Conservation (phyloP, 2,329 filamentous ascomycete species). For the Penicillium sp. region DNA sequence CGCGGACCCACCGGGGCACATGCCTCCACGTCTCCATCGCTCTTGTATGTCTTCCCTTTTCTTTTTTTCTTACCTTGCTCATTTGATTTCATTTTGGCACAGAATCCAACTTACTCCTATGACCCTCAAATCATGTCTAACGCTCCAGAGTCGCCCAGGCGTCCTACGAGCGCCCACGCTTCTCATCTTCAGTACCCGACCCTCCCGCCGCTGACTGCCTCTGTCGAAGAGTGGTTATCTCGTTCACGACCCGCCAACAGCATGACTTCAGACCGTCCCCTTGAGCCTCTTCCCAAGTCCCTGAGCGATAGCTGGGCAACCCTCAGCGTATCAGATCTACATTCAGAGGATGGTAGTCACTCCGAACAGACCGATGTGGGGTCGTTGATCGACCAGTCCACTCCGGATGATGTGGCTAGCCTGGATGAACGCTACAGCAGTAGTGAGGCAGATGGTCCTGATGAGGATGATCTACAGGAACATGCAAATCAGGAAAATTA, state of each 20-base stretch:
- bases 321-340: slow-evolving; percentile 43
- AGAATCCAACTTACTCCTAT: neutral
- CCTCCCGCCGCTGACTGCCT: slow-evolving; percentile 38
- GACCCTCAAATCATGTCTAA: slow-evolving; percentile 35
- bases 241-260: slow-evolving; percentile 41
- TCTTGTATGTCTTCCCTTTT: slow-evolving; percentile 13
- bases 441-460: slow-evolving; percentile 36
- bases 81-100: slow-evolving; percentile 3
- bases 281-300: slow-evolving; percentile 29
- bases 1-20: slow-evolving; percentile 23
- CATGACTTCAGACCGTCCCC: slow-evolving; percentile 39
- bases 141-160: slow-evolving; percentile 34
- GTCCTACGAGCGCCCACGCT: slow-evolving; percentile 25
- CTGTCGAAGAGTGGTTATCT: slow-evolving; percentile 44
- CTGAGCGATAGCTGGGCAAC: slow-evolving; percentile 50
- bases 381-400: slow-evolving; percentile 45
- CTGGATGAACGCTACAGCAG: slow-evolving; percentile 40
- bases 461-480: slow-evolving; percentile 30
- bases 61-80: slow-evolving; percentile 1
- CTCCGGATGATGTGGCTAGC: slow-evolving; percentile 47
- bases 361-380: slow-evolving; percentile 46
- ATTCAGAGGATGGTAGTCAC: slow-evolving; percentile 46
- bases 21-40: slow-evolving; percentile 14
- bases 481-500: slow-evolving; percentile 21
- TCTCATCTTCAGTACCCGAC: slow-evolving; percentile 43